phyloP scores from a whole-genome alignment of 768 basidiomycete genomes.

The Suillus americanus region DNA sequence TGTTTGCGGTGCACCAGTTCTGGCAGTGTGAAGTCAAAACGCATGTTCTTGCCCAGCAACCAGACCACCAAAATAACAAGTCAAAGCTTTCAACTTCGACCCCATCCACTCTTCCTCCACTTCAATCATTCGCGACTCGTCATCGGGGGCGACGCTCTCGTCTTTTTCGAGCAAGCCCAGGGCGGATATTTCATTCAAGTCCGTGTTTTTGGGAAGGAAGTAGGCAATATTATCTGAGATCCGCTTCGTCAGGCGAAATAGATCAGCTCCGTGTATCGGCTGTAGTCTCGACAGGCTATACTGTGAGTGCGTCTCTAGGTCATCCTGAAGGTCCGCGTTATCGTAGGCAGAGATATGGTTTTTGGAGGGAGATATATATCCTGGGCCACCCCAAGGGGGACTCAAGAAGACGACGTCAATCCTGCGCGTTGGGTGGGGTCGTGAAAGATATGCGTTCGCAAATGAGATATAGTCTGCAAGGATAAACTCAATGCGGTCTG shows the following conservation, averaged over 20 bases:
- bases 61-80: constrained; percentile 91
- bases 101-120: constrained; percentile 98
- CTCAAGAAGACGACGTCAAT: constrained; percentile 93
- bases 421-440: constrained; percentile 37
- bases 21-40: constrained; percentile 38
- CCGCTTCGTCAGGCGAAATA: constrained; percentile 70
- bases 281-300: constrained; percentile 73
- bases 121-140: constrained; percentile 63
- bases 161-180: constrained; percentile 26
- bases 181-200: constrained; percentile 67
- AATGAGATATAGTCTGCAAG: constrained; percentile 84
- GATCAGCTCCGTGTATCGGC: constrained; percentile 80
- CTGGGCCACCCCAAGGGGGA: constrained; percentile 94
- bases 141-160: constrained; percentile 5
- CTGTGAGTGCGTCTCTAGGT: constrained; percentile 40
- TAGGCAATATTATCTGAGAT: constrained; percentile 86
- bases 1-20: neutral
- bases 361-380: constrained; percentile 50
- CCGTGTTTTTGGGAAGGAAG: constrained; percentile 83
- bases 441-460: constrained; percentile 51
- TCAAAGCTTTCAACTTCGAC: constrained; percentile 87
- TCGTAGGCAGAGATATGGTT: constrained; percentile 8
- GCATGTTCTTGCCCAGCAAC: constrained; percentile 64
- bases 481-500: constrained; percentile 93
- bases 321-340: neutral